Conservation (phyloP, 1,284 basidiomycete genomes). For the Xerocomus minutiporus region DNA sequence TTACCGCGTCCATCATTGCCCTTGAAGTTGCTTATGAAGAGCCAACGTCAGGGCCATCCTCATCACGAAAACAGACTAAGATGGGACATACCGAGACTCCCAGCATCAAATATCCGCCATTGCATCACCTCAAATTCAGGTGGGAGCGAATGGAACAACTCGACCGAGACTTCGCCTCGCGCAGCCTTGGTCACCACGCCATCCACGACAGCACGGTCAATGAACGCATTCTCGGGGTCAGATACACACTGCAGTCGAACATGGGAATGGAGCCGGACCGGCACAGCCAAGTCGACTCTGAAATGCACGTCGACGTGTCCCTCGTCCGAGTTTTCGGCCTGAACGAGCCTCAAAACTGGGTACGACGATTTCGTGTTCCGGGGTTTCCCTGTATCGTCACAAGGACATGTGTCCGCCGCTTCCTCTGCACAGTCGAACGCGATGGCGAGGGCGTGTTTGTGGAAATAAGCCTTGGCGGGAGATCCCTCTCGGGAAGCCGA, state of each 20-base stretch:
- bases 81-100: constrained; percentile 45
- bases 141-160: constrained; percentile 51
- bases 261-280: constrained; percentile 57
- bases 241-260: constrained; percentile 56
- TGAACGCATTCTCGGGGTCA: constrained; percentile 46
- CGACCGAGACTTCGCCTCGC: constrained; percentile 51
- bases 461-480: constrained; percentile 39
- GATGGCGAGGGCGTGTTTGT: constrained; percentile 51
- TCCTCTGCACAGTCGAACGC: constrained; percentile 61
- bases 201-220: constrained; percentile 46
- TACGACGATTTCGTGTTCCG: constrained; percentile 38
- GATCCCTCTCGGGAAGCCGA: constrained; percentile 16
- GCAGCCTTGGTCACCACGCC: constrained; percentile 48
- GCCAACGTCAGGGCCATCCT: neutral
- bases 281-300: constrained; percentile 47
- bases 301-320: constrained; percentile 45
- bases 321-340: constrained; percentile 28
- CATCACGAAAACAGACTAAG: neutral
- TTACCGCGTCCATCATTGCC: constrained; percentile 60
- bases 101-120: constrained; percentile 60
- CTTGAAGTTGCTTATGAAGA: constrained; percentile 46
- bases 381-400: constrained; percentile 52
- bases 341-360: constrained; percentile 34
- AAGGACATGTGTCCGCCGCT: constrained; percentile 60
- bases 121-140: constrained; percentile 54